A percentile compares a stretch with the other conserved stretches of the same genome.
Conservation (phyloP, 495 filamentous ascomycete genomes). For the Geoglossum glabrum region DNA sequence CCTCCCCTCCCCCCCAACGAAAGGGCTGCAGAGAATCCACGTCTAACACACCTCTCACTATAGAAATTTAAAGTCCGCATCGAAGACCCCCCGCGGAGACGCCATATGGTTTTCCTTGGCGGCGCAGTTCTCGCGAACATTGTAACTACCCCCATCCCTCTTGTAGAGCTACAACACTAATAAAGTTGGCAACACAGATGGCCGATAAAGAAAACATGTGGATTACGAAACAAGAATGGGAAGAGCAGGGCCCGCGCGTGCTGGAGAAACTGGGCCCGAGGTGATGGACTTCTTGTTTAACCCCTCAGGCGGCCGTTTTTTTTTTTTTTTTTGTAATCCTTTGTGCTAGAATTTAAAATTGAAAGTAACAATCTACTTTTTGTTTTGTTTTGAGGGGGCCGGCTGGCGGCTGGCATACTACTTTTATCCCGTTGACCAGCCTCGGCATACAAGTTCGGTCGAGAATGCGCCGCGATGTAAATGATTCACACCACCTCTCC, state of each 20-base stretch:
- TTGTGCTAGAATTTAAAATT: background rate
- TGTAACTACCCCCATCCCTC: conserved; percentile 19
- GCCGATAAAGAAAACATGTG: conserved; percentile 97
- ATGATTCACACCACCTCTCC: too few species aligned
- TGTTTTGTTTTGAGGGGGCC: too few species aligned
- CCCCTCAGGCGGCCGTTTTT: too few species aligned
- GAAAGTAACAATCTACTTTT: too few species aligned
- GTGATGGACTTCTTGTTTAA: conserved; percentile 10
- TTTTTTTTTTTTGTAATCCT: background rate
- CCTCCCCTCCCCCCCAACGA: background rate
- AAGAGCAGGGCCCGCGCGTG: conserved; percentile 67
- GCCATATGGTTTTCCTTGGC: conserved; percentile 98
- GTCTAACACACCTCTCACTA: conserved; percentile 12
- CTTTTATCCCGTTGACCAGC: too few species aligned
- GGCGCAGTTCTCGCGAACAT: conserved; percentile 94
- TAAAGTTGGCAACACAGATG: conserved; percentile 32
- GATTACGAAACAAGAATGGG: conserved; percentile 92
- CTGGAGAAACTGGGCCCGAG: conserved; percentile 83
- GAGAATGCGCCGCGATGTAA: too few species aligned
- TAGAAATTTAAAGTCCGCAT: conserved; percentile 99
- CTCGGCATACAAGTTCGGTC: too few species aligned
- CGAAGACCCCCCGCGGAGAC: conserved; percentile 84
- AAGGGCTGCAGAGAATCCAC: background rate
- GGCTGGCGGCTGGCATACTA: too few species aligned
- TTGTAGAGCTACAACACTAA: background rate